phyloP scores from a whole-genome alignment of 2,329 filamentous ascomycete species.

The Chrysosporium keratinophilum region DNA sequence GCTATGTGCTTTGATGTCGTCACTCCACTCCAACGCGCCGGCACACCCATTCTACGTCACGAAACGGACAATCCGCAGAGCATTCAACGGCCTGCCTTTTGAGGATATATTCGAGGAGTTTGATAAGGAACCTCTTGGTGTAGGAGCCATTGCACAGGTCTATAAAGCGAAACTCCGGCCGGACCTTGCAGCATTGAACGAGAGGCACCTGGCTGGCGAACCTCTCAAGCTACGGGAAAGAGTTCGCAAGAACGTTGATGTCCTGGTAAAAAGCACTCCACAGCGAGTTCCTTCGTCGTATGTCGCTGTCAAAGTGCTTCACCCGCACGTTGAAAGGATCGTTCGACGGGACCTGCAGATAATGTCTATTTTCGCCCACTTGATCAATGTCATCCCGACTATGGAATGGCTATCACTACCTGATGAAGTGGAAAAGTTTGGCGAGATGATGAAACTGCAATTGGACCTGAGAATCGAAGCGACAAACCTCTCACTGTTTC shows the following conservation, averaged over 20 bases:
- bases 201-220: constrained; percentile 44
- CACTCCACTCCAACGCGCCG: constrained; percentile 85
- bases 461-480: constrained; percentile 90
- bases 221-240: constrained; percentile 53
- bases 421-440: constrained; percentile 87
- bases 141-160: constrained; percentile 93
- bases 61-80: constrained; percentile 64
- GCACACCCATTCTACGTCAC: constrained; percentile 77
- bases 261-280: constrained; percentile 74
- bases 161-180: constrained; percentile 90
- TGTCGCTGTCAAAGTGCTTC: constrained; percentile 91
- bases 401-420: constrained; percentile 96
- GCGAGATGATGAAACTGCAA: constrained; percentile 98
- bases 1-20: constrained; percentile 87
- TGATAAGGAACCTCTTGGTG: constrained; percentile 74
- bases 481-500: constrained; percentile 75
- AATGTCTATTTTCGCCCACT: constrained; percentile 79
- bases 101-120: constrained; percentile 96
- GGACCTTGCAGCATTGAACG: constrained; percentile 56
- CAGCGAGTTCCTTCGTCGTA: constrained; percentile 79
- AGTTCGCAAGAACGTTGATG: constrained; percentile 71
- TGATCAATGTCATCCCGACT: constrained; percentile 78
- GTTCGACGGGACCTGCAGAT: constrained; percentile 87
- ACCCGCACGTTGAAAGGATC: constrained; percentile 79
- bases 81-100: constrained; percentile 70